Conservation (phyloP, 129 eudicot species). For the Rutidosis leptorrhynchoides region DNA sequence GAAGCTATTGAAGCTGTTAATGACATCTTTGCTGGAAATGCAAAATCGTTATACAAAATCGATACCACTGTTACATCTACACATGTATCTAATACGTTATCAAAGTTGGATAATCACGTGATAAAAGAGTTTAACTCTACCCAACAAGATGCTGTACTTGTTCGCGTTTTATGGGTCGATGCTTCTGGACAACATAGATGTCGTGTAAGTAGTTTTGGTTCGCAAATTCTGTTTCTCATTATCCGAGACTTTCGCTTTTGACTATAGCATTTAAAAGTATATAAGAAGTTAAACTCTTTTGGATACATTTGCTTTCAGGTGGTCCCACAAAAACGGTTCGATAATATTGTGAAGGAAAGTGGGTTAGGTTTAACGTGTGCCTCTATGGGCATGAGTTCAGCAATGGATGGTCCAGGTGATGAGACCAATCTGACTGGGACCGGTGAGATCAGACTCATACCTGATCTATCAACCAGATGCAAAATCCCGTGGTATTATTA, state of each 20-base stretch:
- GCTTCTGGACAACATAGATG: slow-evolving; percentile 94
- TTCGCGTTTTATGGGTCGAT: slow-evolving; percentile 89
- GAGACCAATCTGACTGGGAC: slow-evolving; percentile 72
- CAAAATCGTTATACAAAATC: slow-evolving; percentile 70
- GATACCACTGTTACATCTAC: slow-evolving; percentile 29
- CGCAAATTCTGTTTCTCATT: slow-evolving; percentile 8
- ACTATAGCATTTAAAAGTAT: not conserved
- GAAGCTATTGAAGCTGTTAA: slow-evolving; percentile 79
- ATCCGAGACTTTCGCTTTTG: not conserved
- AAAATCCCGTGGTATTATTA: slow-evolving; percentile 86
- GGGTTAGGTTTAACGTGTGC: slow-evolving; percentile 88
- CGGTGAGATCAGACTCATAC: slow-evolving; percentile 88
- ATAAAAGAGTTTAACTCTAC: slow-evolving; percentile 30
- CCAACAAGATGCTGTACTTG: slow-evolving; percentile 44
- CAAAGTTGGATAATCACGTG: slow-evolving; percentile 22
- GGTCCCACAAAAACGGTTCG: slow-evolving; percentile 65
- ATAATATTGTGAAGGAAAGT: slow-evolving; percentile 55
- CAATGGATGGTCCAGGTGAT: slow-evolving; percentile 70
- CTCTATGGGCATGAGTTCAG: slow-evolving; percentile 77
- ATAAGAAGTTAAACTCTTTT: not conserved
- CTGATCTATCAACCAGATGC: slow-evolving; percentile 80
- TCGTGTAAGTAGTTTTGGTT: slow-evolving; percentile 56
- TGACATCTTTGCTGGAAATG: slow-evolving; percentile 73
- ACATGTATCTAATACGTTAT: slow-evolving; percentile 33
- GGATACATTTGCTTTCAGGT: slow-evolving; percentile 43